Evolutionary conservation across 352 stramenopile genomes (phyloP), one percentile per base, ranked within the genome.

Genomic region (Plasmopara halstedii): DNA sequence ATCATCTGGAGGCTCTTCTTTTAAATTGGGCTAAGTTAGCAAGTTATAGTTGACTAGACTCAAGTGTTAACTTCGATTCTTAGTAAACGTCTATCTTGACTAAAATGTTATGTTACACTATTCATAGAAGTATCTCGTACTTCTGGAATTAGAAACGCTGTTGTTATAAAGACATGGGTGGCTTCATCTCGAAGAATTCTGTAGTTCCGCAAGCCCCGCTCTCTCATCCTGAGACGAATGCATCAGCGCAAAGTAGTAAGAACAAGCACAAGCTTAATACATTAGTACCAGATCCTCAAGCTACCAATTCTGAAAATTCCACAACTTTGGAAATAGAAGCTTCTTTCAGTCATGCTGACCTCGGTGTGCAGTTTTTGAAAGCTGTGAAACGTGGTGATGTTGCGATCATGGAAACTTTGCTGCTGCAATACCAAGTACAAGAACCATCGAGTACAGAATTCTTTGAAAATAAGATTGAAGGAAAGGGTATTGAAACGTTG

Each of bases 341-440:
- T 39, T 17, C 9, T 33, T 36, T 67, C 25, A 66, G 20, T 37
- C 49, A 62, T 43, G 74, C 79, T 18, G 67, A 81, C 29, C 61
- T 86, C 13, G 61, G 57, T 4, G 73, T 73, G n/a, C 60, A 76
- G 22, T 74, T 86, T 46, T 58, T 86, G 26, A 84, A 86, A 33
- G 67, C 71, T 17, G 74, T 83, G 22, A 86, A 86, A 47, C 67
- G 58, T 37, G 74, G 74, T 31, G 67, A 82, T 48, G 50, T 75
- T 14, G 15, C 41, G 17, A 25, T 46, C 23, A 74, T 86, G 53
- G 58, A 69, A 22, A 13, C 39, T 9, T 32, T 65, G 14, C n/a
- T 65, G 21, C 32, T 48, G 18, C 46, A 50, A 45, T 49, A 59
- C 58, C 42, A 56, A 43, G 37, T 59, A 44, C 19, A 17, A 37